These are phyloP conservation scores for Rhododendron vialii DNA, from an alignment of 148 eudicot species.

Conservation along the genomic window DNA sequence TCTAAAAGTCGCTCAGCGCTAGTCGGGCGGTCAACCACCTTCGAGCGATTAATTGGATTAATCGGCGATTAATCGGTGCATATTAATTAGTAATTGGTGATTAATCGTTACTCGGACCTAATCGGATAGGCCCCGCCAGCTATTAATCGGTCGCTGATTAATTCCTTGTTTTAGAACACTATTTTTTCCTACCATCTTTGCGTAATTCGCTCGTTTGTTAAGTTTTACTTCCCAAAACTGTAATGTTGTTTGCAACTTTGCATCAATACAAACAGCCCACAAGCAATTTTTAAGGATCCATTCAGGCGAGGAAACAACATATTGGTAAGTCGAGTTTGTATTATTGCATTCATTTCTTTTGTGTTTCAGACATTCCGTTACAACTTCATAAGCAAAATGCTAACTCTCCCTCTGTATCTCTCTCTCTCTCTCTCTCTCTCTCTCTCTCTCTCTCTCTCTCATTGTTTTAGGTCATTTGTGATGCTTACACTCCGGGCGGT, in stretches of 20 bases:
- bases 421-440: not conserved
- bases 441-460: not conserved
- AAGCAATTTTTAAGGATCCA: constrained; percentile 45
- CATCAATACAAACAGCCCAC: constrained; percentile 23
- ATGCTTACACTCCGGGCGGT: constrained; percentile 45
- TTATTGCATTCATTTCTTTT: not conserved
- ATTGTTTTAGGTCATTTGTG: constrained; percentile 41
- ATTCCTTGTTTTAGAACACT: no score
- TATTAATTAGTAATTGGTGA: no score
- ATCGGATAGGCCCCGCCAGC: no score
- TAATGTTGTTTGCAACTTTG: not conserved
- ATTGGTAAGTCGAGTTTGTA: constrained; percentile 15
- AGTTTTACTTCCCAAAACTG: not conserved
- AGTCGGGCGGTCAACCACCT: no score
- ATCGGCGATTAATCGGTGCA: no score
- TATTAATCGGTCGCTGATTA: no score
- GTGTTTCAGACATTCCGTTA: not conserved
- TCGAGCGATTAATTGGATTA: no score
- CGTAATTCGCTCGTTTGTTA: not conserved
- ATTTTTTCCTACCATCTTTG: not conserved
- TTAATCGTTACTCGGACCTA: no score
- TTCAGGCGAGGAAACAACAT: constrained; percentile 45
- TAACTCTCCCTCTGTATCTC: not conserved
- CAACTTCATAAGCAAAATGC: not conserved
- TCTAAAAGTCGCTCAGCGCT: no score